Evolutionary conservation across 1,139 yeast genomes (phyloP).

Genomic region (Pichia sp.): DNA sequence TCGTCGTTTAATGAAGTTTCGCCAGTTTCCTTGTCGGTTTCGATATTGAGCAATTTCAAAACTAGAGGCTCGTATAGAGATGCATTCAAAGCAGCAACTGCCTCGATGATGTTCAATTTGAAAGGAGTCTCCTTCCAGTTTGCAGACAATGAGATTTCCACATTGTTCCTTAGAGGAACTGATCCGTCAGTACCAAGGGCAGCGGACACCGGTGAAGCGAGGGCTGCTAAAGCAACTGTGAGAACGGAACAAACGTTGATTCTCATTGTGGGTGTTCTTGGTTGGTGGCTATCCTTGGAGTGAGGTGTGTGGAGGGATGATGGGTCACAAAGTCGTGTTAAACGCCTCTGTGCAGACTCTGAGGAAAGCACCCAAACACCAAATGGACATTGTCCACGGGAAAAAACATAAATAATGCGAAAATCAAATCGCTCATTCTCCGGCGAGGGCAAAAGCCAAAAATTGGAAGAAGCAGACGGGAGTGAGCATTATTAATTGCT

Average conservation of each 20-base stretch:
- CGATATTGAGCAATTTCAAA: conserved; percentile 37
- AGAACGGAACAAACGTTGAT: neutral
- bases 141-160: conserved; percentile 28
- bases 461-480: too few species aligned
- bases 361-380: too few species aligned
- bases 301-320: too few species aligned
- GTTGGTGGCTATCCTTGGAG: too few species aligned
- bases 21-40: conserved; percentile 28
- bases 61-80: conserved; percentile 49
- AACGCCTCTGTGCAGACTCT: too few species aligned
- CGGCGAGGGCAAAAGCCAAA: too few species aligned
- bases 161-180: conserved; percentile 12
- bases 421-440: too few species aligned
- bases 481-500: too few species aligned
- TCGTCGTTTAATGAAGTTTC: conserved; percentile 30
- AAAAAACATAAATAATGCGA: too few species aligned
- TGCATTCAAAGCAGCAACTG: conserved; percentile 26
- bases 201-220: neutral
- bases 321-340: too few species aligned
- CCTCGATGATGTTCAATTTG: conserved; percentile 29
- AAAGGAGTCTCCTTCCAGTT: conserved; percentile 33
- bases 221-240: neutral
- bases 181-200: neutral
- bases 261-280: neutral
- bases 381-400: too few species aligned